These are phyloP conservation scores for Coemansia nantahalensis DNA, from an alignment of 192 early-diverging fungal species.

Conservation along the genomic window DNA sequence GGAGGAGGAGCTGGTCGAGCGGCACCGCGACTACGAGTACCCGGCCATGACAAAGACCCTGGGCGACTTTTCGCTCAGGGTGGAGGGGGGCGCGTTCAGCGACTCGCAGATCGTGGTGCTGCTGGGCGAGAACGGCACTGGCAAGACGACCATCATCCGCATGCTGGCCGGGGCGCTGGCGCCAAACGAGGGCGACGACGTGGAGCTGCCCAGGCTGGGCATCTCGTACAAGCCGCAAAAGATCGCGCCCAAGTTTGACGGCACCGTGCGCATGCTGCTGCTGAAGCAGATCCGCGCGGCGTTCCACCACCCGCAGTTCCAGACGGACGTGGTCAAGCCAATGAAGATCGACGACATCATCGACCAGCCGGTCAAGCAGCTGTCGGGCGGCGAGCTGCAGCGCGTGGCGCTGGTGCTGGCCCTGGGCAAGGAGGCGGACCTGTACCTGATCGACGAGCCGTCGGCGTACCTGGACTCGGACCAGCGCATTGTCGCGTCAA, in stretches of 20 bases:
- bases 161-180: conserved; percentile 82
- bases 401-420: conserved; percentile 93
- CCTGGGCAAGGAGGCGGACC: conserved; percentile 88
- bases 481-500: conserved; percentile 97
- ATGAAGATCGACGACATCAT: conserved; percentile 89
- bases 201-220: conserved; percentile 77
- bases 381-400: conserved; percentile 99
- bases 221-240: conserved; percentile 98
- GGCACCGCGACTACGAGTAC: conserved; percentile 76
- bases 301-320: conserved; percentile 94
- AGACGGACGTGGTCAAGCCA: conserved; percentile 95
- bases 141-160: conserved; percentile 96
- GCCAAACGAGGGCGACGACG: conserved; percentile 72
- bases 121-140: conserved; percentile 97
- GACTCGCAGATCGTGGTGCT: conserved; percentile 98
- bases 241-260: conserved; percentile 92
- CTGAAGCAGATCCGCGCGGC: conserved; percentile 78
- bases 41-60: conserved; percentile 85
- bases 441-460: conserved; percentile 97
- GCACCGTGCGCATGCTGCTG: conserved; percentile 90
- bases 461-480: conserved; percentile 98
- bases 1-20: conserved; percentile 63
- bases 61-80: conserved; percentile 77
- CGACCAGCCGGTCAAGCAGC: conserved; percentile 79
- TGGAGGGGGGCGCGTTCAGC: conserved; percentile 81